Conservation (phyloP, 495 filamentous ascomycete species). For the Xylaria curta region DNA sequence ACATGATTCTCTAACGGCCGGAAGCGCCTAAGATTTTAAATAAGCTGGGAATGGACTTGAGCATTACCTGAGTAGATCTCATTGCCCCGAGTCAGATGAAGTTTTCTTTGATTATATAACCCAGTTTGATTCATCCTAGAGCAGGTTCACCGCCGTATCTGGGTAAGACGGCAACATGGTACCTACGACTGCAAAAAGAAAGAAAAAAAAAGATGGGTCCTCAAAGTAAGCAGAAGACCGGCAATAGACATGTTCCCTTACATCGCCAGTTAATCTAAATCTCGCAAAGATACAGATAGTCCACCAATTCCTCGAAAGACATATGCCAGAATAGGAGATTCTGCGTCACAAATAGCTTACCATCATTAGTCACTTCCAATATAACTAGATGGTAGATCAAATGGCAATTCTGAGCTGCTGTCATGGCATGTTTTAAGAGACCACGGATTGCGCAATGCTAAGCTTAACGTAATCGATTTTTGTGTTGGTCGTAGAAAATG, state of each 20-base stretch:
- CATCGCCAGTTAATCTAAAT: background rate
- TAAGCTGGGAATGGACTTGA: background rate
- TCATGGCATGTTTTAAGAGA: background rate
- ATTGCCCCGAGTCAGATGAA: background rate
- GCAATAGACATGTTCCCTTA: background rate
- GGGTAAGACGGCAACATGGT: background rate
- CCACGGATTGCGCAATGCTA: background rate
- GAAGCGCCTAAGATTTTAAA: background rate
- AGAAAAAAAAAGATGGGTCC: background rate
- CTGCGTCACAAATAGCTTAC: background rate
- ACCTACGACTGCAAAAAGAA: too few species aligned
- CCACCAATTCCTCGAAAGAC: background rate
- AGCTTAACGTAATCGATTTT: slow-evolving; percentile 7
- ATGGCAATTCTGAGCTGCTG: background rate
- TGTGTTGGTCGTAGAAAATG: slow-evolving; percentile 14
- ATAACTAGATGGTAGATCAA: background rate
- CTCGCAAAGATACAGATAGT: background rate
- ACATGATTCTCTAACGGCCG: background rate
- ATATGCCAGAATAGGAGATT: background rate
- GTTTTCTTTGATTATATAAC: background rate
- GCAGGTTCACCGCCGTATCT: background rate
- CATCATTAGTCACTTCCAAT: background rate
- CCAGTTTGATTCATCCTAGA: background rate
- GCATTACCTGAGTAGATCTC: background rate
- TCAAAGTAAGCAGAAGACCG: background rate